These are phyloP conservation scores for Solanum neorickii DNA, from an alignment of 257 asterid species.

Conservation along the genomic window DNA sequence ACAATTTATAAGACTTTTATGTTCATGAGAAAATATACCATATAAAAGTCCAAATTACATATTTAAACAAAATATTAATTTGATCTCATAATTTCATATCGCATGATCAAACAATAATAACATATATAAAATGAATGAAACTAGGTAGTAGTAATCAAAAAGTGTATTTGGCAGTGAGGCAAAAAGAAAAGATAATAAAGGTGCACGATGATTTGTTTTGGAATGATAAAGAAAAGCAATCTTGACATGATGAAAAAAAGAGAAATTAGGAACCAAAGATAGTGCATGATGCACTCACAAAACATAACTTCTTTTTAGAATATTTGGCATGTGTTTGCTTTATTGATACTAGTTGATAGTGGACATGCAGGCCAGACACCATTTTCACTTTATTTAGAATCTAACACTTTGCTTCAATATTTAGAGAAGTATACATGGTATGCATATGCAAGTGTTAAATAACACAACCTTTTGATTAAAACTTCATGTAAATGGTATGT, in stretches of 20 bases:
- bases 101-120: not conserved
- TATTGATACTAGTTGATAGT: not conserved
- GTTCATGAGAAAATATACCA: too few relatives aligned
- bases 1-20: too few relatives aligned
- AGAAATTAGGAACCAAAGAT: not conserved
- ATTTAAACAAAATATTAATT: too few relatives aligned
- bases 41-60: too few relatives aligned
- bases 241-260: not conserved
- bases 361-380: not conserved
- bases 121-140: not conserved
- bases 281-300: not conserved
- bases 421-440: not conserved
- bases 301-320: not conserved
- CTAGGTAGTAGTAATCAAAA: not conserved
- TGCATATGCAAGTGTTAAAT: not conserved
- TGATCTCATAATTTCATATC: too few relatives aligned
- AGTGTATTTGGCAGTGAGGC: not conserved
- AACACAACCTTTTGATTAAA: not conserved
- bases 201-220: not conserved
- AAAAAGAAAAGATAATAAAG: not conserved
- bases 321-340: not conserved
- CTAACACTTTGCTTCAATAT: not conserved
- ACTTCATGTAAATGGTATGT: not conserved
- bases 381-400: not conserved
- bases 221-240: not conserved